A percentile compares a stretch with the other conserved stretches of the same genome.
Evolutionary conservation across 1,284 basidiomycete species (phyloP).

Genomic region (Marasmius oreades): DNA sequence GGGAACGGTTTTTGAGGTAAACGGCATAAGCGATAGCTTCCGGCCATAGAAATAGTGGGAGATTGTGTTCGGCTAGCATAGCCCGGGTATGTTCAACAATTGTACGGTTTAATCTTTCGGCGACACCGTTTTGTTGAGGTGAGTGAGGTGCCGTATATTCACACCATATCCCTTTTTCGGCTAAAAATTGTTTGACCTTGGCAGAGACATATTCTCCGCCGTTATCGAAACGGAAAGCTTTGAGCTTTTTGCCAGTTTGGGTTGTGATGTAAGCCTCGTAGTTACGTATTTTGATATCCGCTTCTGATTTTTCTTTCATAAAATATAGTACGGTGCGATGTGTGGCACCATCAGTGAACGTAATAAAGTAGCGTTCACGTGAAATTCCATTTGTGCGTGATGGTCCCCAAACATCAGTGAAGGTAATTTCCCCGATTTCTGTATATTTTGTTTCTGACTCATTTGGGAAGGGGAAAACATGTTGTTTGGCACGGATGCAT

Average conservation of each 20-base stretch:
- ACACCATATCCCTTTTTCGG: background rate
- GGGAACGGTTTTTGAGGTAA: constrained; percentile 8
- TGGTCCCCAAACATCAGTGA: constrained; percentile 29
- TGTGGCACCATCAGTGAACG: constrained; percentile 28
- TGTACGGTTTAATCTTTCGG: constrained; percentile 21
- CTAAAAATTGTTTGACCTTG: background rate
- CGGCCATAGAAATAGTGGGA: constrained; percentile 17
- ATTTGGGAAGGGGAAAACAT: constrained; percentile 21
- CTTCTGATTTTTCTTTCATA: constrained; percentile 22
- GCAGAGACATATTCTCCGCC: constrained; percentile 3
- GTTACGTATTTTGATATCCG: background rate
- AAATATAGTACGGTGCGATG: constrained; percentile 22
- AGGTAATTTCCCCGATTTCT: constrained; percentile 25
- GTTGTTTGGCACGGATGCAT: constrained; percentile 22
- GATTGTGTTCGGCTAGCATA: constrained; percentile 18
- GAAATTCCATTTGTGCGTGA: constrained; percentile 17
- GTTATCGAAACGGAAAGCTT: background rate
- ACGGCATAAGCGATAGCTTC: constrained; percentile 7
- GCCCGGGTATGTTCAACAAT: constrained; percentile 15
- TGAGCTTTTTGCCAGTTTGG: background rate
- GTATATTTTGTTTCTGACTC: constrained; percentile 11
- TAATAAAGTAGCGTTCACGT: constrained; percentile 26
- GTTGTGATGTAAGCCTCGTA: background rate
- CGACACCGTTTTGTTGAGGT: constrained; percentile 20
- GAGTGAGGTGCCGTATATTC: constrained; percentile 8